Base-by-base conservation (phyloP, 2,329 filamentous ascomycete species). In the Chalaropsis ovoidea region DNA sequence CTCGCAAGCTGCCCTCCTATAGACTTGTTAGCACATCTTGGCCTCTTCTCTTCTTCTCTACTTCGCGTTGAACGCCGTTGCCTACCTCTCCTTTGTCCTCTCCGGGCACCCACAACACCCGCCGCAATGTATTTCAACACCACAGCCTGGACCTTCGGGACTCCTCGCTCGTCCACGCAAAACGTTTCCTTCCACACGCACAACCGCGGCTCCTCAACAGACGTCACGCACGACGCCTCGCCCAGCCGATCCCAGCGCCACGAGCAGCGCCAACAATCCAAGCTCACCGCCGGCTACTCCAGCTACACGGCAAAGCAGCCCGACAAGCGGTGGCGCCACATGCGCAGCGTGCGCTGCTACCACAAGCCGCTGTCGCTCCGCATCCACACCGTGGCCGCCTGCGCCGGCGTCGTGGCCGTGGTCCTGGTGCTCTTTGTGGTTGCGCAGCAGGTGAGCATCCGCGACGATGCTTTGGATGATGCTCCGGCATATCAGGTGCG, bases 361-460 rank as follows among this genome's bases (percentile, higher is more conserved):
- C 60, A 66, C 27, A 66, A 63, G 24, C 65, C 61, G 47, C 35
- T 66, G 11, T 52, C 60, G 15, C 22, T 66, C 5, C 45, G 65
- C 3, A 49, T 43, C 6, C 47, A 19, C 7, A 47, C 56, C 8
- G 61, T 66, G 1, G 61, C 47, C 7, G 27, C 27, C 6, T 66
- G 56, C 24, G 35, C 58, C 3, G 65, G 41, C 8, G 11, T 63
- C 5, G 42, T 66, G 65, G 42, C 61, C 15, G 24, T 66, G 15
- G 8, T 66, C 13, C 17, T 63, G 8, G 61, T 47, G 22, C 35
- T 47, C 5, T 63, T 66, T 60, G 65, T 49, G 17, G 47, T 54
- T 1, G 47, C 62, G 17, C 60, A 62, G 24, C 43, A 63, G 22
- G 61, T 45, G 24, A 49, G 65, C 35, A 41, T 49, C 7, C 49